Evolutionary conservation across 163 green algal genomes (phyloP).

Genomic region (Prototheca cutis): DNA sequence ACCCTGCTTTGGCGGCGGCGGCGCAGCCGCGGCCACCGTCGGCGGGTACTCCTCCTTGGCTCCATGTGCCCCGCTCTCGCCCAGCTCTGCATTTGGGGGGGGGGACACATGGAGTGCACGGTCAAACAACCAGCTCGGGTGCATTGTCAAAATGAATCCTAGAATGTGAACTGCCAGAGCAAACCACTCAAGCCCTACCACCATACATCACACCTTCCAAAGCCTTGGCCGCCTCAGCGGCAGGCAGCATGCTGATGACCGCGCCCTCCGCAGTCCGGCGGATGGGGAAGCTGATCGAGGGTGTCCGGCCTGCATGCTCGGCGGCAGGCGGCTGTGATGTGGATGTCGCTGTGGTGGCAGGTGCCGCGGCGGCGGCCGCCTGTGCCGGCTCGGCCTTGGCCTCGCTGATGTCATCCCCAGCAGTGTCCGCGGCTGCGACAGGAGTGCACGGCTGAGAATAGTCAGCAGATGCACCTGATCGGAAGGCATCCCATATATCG

Average conservation of each 20-base stretch:
- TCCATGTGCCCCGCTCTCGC: background rate
- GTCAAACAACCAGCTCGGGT: conserved; percentile 1
- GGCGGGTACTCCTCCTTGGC: conserved; percentile 1
- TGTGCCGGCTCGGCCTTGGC: background rate
- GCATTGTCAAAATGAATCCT: too few species aligned
- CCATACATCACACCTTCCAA: too few species aligned
- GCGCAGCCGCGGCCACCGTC: conserved; percentile 4
- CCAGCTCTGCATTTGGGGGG: background rate
- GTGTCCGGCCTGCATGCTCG: conserved; percentile 6
- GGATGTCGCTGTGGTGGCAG: background rate
- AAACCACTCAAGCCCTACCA: too few species aligned
- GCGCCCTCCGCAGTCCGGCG: conserved; percentile 24
- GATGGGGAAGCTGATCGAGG: conserved; percentile 35
- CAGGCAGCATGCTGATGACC: conserved; percentile 32
- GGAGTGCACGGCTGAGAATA: too few species aligned
- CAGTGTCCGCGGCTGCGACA: background rate
- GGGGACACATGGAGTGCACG: background rate
- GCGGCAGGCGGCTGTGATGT: conserved; percentile 2
- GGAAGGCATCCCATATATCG: too few species aligned
- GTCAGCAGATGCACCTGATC: too few species aligned
- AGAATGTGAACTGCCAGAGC: too few species aligned
- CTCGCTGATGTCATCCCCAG: background rate
- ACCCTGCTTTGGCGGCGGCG: conserved; percentile 3
- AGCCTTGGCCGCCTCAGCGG: conserved; percentile 11
- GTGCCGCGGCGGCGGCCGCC: background rate